Evolutionary conservation across 257 asterid genomes (phyloP), one percentile per base, ranked within the genome.

Genomic region (Solanum pennellii): DNA sequence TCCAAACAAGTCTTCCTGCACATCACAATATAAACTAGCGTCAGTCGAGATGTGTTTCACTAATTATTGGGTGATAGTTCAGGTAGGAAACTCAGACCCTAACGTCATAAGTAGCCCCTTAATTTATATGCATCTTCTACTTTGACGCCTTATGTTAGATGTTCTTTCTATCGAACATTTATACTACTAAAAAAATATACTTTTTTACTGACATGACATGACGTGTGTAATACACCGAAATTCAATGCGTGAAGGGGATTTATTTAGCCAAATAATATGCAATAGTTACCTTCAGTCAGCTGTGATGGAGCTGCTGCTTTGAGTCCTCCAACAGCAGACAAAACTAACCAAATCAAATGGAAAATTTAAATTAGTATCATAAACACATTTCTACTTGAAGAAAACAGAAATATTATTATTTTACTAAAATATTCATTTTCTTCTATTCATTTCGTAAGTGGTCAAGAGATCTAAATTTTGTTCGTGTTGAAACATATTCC

Each of bases 1-100:
- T 86, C 25, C 87, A 91, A 29, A 92, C 97, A 12, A 89, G 88
- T 2, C 91, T 90, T 14, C 92, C 98, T 95, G 96, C 47, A 83
- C 2, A 25, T 13, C 83, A 76, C 18, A 7, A 31, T 15, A 71
- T 71, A 71, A 71, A 42, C 42, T 71, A 71, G 42, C 4, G 1
- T 71, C 7, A 52, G 62, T 52, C n/a, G 62, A 52, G n/a, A 10
- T 18, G 62, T 52, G n/a, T 52, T 52, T 52, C 1, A 0, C n/a
- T 52, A 52, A 52, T 10, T 52, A 52, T 52, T 52, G n/a, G 10
- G 0, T 52, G 4, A 52, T 52, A 52, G 60, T 49, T 49, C 9
- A 49, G 2, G 62, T 52, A 16, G 62, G 1, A 52, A 18, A 52
- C 10, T 16, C 10, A 0, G 62, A 52, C 10, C 23, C n/a, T 69